These are phyloP conservation scores for Ascochyta fabae DNA, from an alignment of 2,329 filamentous ascomycete genomes.

Conservation along the genomic window DNA sequence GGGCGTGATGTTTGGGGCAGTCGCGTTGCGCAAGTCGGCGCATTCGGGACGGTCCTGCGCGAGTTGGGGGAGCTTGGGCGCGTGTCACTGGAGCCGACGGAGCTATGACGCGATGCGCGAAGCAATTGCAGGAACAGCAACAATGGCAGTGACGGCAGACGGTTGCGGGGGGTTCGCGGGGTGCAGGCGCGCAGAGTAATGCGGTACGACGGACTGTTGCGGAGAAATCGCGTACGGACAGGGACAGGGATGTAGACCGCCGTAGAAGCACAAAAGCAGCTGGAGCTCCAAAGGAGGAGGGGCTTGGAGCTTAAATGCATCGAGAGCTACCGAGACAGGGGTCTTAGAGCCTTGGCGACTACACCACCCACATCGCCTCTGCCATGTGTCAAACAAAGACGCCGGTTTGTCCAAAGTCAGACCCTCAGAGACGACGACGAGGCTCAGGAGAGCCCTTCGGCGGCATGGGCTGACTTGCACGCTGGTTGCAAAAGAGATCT, in stretches of 20 bases:
- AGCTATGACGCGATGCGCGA: slow-evolving; percentile 6
- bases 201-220: slow-evolving; percentile 5
- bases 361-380: slow-evolving; percentile 4
- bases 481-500: background rate
- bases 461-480: background rate
- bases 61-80: slow-evolving; percentile 22
- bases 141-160: background rate
- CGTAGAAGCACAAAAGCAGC: slow-evolving; percentile 10
- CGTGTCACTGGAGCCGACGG: slow-evolving; percentile 6
- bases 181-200: slow-evolving; percentile 8
- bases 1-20: slow-evolving; percentile 23
- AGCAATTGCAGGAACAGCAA: background rate
- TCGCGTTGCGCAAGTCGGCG: slow-evolving; percentile 41
- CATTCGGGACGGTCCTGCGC: slow-evolving; percentile 35
- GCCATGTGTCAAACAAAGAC: slow-evolving; percentile 13
- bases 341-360: slow-evolving; percentile 11
- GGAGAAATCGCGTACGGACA: slow-evolving; percentile 12
- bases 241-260: slow-evolving; percentile 4
- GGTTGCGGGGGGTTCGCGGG: background rate
- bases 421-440: background rate
- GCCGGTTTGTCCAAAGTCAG: background rate
- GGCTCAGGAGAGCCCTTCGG: background rate
- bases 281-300: slow-evolving; percentile 11
- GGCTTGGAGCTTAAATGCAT: slow-evolving; percentile 13
- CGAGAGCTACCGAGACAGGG: slow-evolving; percentile 2